These are phyloP conservation scores for Tetracentron sinense DNA, from an alignment of 164 flowering plant species.

Conservation along the genomic window DNA sequence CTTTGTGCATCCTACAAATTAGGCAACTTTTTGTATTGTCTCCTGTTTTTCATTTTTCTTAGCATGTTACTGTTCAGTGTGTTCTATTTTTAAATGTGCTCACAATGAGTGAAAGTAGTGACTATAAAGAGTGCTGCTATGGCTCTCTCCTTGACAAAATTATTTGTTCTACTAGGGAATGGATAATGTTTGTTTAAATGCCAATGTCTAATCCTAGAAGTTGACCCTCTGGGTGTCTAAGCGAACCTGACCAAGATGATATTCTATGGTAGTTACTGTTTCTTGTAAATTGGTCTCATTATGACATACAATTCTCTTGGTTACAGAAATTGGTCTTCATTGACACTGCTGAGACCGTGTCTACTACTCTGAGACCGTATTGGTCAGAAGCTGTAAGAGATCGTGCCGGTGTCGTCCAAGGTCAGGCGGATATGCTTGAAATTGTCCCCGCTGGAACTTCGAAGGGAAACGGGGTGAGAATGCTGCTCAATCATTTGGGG, in stretches of 20 bases:
- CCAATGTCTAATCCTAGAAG: not conserved
- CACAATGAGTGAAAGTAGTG: too few species aligned
- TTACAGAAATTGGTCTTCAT: conserved; percentile 80
- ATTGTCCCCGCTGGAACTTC: conserved; percentile 78
- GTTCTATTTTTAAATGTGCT: too few species aligned
- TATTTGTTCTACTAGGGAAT: too few species aligned
- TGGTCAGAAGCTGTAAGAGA: conserved; percentile 76
- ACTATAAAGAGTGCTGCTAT: too few species aligned
- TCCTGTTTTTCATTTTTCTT: too few species aligned
- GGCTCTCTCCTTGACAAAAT: too few species aligned
- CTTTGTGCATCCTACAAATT: too few species aligned
- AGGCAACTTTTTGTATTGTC: too few species aligned
- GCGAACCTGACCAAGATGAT: not conserved
- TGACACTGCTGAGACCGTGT: conserved; percentile 69
- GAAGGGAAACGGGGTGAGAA: conserved; percentile 80
- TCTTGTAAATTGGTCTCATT: not conserved
- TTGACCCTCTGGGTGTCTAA: too few species aligned
- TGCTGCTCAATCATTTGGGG: conserved; percentile 87
- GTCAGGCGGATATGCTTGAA: conserved; percentile 84
- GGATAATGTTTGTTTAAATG: not conserved
- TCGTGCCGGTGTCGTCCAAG: conserved; percentile 80
- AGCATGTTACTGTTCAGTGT: too few species aligned
- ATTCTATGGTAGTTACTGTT: not conserved
- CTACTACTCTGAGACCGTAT: conserved; percentile 63
- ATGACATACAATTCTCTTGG: conserved; percentile 5